Evolutionary conservation across 2,329 filamentous ascomycete species (phyloP), one percentile per base, ranked within the genome.

Genomic region (Monosporascus sp.): DNA sequence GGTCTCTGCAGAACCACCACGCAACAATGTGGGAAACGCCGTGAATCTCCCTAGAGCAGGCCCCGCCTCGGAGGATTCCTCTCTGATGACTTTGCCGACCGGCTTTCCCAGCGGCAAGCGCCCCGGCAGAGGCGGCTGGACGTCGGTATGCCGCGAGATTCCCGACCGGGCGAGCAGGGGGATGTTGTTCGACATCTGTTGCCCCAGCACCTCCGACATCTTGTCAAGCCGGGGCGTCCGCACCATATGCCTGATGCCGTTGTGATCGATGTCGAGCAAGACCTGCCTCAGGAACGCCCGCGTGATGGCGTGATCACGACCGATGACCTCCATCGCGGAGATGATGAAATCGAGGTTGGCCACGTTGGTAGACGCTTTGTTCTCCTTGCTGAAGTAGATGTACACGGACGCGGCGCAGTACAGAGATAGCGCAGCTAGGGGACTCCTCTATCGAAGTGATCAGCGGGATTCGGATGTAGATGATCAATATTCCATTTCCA

Each of bases 371-470:
- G 74, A 76, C 62, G 78, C 83, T 61, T 79, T 82, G 4, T 66
- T 70, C 75, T 70, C 88, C 84, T 49, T 83, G 76, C 17, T 66
- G 20, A 66, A 85, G 61, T 94, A 87, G 1, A 94, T 81, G 59
- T 92, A 96, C 0, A 96, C 91, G 0, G 91, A 85, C 3, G 87
- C 86, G 17, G 92, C 88, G 38, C 91, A 88, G 65, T 96, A 97
- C 19, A 97, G 75, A 51, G 90, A 91, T 60, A 97, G 85, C 0
- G 90, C 87, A 53, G 89, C 82, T 64, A 93, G 87, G 0, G 89
- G 87, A 58, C 87, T 91, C 77, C 86, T 85, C 86, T 91, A 53
- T 24, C 53, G 8, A 36, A 38, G 17, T 17, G 27, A 31, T 64
- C 20, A 63, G 53, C 40, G 45, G 38, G 24, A 6, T 34, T 46